Evolutionary conservation across 768 basidiomycete genomes (phyloP).

Genomic region (Tubosaeta brunneosetosa): DNA sequence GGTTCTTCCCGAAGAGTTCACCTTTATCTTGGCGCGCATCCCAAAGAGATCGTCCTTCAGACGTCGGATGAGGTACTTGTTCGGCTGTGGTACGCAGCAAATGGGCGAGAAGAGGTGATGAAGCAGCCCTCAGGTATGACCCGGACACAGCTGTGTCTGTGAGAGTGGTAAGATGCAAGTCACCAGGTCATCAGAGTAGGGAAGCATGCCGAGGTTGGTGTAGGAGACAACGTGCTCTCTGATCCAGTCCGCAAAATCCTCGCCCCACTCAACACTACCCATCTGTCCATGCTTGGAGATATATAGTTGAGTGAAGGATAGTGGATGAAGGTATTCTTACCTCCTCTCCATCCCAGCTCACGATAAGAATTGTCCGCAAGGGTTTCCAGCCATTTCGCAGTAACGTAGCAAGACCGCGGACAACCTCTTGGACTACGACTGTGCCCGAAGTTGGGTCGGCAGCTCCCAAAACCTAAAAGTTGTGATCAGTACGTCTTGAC

Average conservation of each 20-base stretch:
- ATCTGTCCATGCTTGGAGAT: constrained; percentile 55
- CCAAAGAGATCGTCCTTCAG: constrained; percentile 66
- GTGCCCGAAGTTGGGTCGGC: constrained; percentile 56
- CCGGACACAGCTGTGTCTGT: constrained; percentile 53
- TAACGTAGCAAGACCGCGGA: constrained; percentile 51
- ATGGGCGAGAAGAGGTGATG: constrained; percentile 80
- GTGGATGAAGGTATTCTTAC: constrained; percentile 24
- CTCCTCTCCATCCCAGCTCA: constrained; percentile 80
- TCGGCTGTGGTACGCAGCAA: constrained; percentile 65
- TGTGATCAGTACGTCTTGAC: not conserved
- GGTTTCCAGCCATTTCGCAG: constrained; percentile 61
- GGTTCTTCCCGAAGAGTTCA: constrained; percentile 33
- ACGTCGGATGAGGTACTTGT: constrained; percentile 70
- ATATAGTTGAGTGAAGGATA: constrained; percentile 1
- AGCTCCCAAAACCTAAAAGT: constrained; percentile 44
- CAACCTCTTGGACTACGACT: constrained; percentile 49
- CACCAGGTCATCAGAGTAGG: constrained; percentile 26
- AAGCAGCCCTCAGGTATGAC: constrained; percentile 45
- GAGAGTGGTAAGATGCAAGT: constrained; percentile 24
- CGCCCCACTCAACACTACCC: constrained; percentile 92
- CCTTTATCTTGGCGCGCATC: constrained; percentile 60
- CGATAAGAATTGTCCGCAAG: constrained; percentile 66
- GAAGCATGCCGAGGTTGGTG: constrained; percentile 62
- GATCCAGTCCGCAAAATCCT: constrained; percentile 85
- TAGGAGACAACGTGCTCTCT: constrained; percentile 80